phyloP scores from a whole-genome alignment of 2,329 filamentous ascomycete genomes.

The Thelonectria olida region DNA sequence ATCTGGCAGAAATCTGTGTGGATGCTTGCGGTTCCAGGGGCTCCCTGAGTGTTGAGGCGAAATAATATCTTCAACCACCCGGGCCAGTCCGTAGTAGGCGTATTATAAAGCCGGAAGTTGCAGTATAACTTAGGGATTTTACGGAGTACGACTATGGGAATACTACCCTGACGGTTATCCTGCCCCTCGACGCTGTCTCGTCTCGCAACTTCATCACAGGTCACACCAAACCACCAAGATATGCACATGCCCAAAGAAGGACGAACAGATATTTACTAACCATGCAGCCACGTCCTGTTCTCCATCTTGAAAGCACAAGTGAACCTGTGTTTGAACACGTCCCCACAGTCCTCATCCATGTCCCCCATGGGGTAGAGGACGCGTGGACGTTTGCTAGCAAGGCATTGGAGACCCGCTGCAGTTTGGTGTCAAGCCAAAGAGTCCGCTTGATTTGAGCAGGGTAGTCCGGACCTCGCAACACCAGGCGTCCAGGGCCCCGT shows the following conservation, averaged over 20 bases:
- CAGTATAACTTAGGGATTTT: too few species aligned
- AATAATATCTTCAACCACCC: neutral
- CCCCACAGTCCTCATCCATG: neutral
- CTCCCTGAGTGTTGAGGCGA: neutral
- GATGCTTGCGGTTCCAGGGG: neutral
- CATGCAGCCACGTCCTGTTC: too few species aligned
- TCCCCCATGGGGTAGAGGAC: conserved; percentile 14
- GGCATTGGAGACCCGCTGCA: neutral
- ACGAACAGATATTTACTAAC: too few species aligned
- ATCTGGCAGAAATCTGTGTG: neutral
- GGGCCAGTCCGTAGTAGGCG: too few species aligned
- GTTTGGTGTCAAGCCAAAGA: neutral
- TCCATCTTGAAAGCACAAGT: neutral
- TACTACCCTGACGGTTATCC: neutral
- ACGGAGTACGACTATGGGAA: neutral
- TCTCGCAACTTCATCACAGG: too few species aligned
- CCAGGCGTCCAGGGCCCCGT: neutral
- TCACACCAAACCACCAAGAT: too few species aligned
- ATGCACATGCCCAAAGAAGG: neutral
- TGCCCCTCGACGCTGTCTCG: too few species aligned
- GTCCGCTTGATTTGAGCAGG: neutral
- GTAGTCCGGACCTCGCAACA: neutral
- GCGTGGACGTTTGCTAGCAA: conserved; percentile 12
- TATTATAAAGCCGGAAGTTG: too few species aligned
- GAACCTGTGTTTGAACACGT: neutral